Percentiles rank a stretch among this genome's conserved stretches.
Evolutionary conservation across 2,329 filamentous ascomycete genomes (phyloP).

Genomic region (Penicillium sp.): DNA sequence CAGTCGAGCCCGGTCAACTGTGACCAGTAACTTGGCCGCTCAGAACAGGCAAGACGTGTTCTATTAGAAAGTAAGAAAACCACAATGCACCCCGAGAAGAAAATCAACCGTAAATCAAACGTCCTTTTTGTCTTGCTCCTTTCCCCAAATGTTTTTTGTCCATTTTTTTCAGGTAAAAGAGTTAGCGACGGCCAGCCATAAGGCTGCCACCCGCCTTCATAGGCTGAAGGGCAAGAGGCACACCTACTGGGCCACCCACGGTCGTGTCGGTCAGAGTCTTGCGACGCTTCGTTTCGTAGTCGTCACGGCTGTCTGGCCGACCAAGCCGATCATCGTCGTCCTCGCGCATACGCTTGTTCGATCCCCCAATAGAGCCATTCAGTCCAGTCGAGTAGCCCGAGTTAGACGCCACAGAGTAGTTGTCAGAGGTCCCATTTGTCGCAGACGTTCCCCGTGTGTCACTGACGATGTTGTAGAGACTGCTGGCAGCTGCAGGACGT

Average conservation of each 20-base stretch:
- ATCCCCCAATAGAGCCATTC: constrained; percentile 63
- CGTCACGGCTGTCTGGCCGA: constrained; percentile 65
- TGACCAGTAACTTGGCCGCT: neutral
- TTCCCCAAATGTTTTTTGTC: constrained; percentile 13
- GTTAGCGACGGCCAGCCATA: constrained; percentile 46
- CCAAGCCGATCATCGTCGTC: constrained; percentile 70
- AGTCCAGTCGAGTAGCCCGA: constrained; percentile 65
- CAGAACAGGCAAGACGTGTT: constrained; percentile 20
- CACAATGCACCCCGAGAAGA: constrained; percentile 24
- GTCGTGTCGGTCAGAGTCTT: constrained; percentile 72
- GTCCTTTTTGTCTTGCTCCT: constrained; percentile 20
- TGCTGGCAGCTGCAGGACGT: constrained; percentile 72
- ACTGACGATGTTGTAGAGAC: constrained; percentile 86
- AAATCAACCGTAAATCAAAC: constrained; percentile 13
- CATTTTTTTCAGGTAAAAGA: constrained; percentile 6
- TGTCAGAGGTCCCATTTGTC: constrained; percentile 69
- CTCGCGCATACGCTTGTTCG: constrained; percentile 67
- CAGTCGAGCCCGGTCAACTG: neutral
- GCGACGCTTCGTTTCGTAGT: constrained; percentile 73
- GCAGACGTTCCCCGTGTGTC: constrained; percentile 70
- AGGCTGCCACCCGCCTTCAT: constrained; percentile 50
- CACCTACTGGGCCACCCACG: constrained; percentile 52
- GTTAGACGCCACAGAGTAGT: constrained; percentile 71
- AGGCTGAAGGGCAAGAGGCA: constrained; percentile 46
- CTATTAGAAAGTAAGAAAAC: constrained; percentile 24